Conservation (phyloP, 148 eudicot species). For the Cornus florida region DNA sequence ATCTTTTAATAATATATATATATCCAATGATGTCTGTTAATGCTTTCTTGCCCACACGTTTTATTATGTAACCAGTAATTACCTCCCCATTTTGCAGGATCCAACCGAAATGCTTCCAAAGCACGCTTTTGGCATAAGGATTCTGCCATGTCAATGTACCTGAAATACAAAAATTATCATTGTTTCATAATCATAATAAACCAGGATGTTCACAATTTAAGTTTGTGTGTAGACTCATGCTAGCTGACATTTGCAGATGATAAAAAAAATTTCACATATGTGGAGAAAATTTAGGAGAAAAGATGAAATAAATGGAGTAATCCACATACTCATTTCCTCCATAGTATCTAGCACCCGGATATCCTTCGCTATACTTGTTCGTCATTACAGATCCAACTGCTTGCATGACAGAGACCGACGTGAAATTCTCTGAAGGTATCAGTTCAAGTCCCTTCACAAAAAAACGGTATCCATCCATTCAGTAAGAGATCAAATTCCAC, state of each 20-base stretch:
- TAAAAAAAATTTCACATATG: not conserved
- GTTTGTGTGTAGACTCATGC: not conserved
- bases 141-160: conserved; percentile 99
- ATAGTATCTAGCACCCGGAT: conserved; percentile 99
- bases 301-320: not conserved
- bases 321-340: conserved; percentile 96
- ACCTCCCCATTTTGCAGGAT: conserved; percentile 99
- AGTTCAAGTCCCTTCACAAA: conserved; percentile 81
- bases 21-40: no score
- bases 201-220: no score
- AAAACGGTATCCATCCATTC: not conserved
- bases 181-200: no score
- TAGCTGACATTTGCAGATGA: not conserved
- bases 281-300: not conserved
- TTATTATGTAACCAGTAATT: not conserved
- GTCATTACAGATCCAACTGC: conserved; percentile 99
- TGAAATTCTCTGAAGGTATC: conserved; percentile 96
- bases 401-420: conserved; percentile 98
- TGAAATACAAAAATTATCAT: conserved; percentile 21
- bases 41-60: no score
- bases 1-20: no score
- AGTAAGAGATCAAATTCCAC: not conserved
- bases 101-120: conserved; percentile 93
- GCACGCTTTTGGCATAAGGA: conserved; percentile 96
- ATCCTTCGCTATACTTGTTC: conserved; percentile 98